Conservation (phyloP, 129 eudicot genomes). For the Sambucus nigra region DNA sequence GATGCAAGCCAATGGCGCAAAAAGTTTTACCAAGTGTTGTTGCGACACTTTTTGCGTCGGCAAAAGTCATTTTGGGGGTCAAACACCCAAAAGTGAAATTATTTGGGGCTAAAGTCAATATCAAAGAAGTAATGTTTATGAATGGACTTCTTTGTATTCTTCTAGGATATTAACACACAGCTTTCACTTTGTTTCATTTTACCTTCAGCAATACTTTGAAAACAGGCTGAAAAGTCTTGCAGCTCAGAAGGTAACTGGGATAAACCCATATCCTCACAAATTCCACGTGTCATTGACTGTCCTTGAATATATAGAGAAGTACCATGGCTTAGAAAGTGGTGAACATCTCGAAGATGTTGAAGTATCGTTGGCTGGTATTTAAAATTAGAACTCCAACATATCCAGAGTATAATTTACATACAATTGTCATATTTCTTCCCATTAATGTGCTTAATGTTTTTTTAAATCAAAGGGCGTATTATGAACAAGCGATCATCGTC, state of each 20-base stretch:
- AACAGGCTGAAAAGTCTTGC: conserved; percentile 67
- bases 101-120: too few species aligned
- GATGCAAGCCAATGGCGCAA: too few species aligned
- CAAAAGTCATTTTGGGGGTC: too few species aligned
- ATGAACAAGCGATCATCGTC: conserved; percentile 84
- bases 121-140: conserved; percentile 3
- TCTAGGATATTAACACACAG: not conserved
- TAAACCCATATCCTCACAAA: conserved; percentile 88
- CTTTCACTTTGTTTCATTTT: too few species aligned
- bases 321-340: conserved; percentile 46
- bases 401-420: not conserved
- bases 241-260: conserved; percentile 62
- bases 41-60: too few species aligned
- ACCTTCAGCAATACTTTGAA: conserved; percentile 80
- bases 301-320: conserved; percentile 51
- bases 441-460: conserved; percentile 2
- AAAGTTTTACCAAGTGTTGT: too few species aligned
- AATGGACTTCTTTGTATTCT: not conserved
- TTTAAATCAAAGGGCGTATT: conserved; percentile 45
- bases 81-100: too few species aligned
- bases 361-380: conserved; percentile 67
- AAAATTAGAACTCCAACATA: not conserved
- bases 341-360: conserved; percentile 62
- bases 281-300: conserved; percentile 43
- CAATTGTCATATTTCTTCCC: not conserved